These are phyloP conservation scores for Skeletonema potamos DNA, from an alignment of 108 stramenopile genomes.

Conservation along the genomic window DNA sequence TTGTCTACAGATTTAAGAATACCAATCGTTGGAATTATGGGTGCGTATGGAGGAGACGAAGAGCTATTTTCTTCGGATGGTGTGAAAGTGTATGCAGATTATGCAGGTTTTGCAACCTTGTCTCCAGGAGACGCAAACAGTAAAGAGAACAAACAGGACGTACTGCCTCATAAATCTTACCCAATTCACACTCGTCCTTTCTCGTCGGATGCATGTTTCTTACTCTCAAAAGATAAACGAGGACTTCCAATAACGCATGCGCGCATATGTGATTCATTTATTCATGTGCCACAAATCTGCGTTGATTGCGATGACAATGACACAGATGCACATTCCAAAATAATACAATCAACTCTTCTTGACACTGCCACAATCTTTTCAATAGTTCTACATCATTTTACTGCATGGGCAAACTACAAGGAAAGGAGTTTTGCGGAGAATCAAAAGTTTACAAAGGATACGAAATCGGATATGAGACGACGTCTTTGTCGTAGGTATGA, in stretches of 20 bases:
- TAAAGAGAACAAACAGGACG: neutral
- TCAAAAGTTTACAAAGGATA: conserved; percentile 49
- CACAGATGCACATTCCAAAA: conserved; percentile 2
- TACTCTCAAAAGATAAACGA: conserved; percentile 35
- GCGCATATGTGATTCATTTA: conserved; percentile 59
- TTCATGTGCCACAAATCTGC: conserved; percentile 71
- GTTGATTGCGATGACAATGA: conserved; percentile 15
- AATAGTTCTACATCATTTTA: conserved; percentile 75
- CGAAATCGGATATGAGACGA: conserved; percentile 17
- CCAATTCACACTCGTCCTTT: conserved; percentile 41
- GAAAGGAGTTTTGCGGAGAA: conserved; percentile 41
- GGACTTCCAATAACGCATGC: conserved; percentile 68
- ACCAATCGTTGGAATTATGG: conserved; percentile 45
- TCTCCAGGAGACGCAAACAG: neutral
- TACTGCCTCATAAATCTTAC: conserved; percentile 16
- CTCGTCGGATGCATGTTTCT: conserved; percentile 33
- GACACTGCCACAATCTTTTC: conserved; percentile 66
- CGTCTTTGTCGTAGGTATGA: conserved; percentile 11
- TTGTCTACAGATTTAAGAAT: neutral
- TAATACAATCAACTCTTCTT: conserved; percentile 36
- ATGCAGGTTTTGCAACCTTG: conserved; percentile 25
- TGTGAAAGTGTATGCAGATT: conserved; percentile 25
- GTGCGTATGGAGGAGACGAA: conserved; percentile 47
- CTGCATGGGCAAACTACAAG: conserved; percentile 54
- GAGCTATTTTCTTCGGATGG: conserved; percentile 33